These are phyloP conservation scores for Colletotrichum zoysiae DNA, from an alignment of 2,329 filamentous ascomycete species.

Conservation along the genomic window DNA sequence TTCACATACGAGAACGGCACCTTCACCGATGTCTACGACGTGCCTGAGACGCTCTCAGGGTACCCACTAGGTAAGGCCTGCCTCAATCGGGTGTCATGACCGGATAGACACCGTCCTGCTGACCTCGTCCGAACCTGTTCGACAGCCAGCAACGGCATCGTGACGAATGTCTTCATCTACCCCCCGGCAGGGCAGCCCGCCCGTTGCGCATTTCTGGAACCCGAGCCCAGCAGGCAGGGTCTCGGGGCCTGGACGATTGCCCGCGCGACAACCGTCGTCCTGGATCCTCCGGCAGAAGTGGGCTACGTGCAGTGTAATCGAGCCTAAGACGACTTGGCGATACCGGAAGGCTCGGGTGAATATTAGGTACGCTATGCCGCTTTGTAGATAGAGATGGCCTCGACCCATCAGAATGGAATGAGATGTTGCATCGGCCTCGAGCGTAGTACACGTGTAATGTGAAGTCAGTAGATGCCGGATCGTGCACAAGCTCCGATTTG, in stretches of 20 bases:
- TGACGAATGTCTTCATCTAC: slow-evolving; percentile 28
- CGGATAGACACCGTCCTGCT: slow-evolving; percentile 11
- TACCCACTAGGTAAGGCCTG: slow-evolving; percentile 16
- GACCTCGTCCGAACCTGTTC: slow-evolving; percentile 4
- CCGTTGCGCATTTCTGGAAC: slow-evolving; percentile 28
- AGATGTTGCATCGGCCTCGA: slow-evolving; percentile 28
- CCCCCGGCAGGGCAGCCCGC: slow-evolving; percentile 5
- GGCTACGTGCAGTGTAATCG: slow-evolving; percentile 27
- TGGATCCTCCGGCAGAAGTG: slow-evolving; percentile 22
- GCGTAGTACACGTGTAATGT: background rate
- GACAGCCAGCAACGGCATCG: slow-evolving; percentile 31
- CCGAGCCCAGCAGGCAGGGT: slow-evolving; percentile 24
- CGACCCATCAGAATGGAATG: slow-evolving; percentile 25
- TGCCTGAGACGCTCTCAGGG: slow-evolving; percentile 38
- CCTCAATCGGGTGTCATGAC: slow-evolving; percentile 24
- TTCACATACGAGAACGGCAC: slow-evolving; percentile 22
- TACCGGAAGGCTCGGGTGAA: slow-evolving; percentile 14
- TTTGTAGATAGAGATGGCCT: slow-evolving; percentile 1
- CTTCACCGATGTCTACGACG: slow-evolving; percentile 20
- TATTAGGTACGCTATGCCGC: too few relatives aligned
- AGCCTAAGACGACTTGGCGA: slow-evolving; percentile 17
- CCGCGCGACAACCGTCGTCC: slow-evolving; percentile 4
- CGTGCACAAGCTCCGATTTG: slow-evolving; percentile 14
- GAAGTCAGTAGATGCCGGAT: background rate
- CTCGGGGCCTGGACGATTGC: slow-evolving; percentile 14